Conservation (phyloP, 805 yeast species). For the Candida piceae region DNA sequence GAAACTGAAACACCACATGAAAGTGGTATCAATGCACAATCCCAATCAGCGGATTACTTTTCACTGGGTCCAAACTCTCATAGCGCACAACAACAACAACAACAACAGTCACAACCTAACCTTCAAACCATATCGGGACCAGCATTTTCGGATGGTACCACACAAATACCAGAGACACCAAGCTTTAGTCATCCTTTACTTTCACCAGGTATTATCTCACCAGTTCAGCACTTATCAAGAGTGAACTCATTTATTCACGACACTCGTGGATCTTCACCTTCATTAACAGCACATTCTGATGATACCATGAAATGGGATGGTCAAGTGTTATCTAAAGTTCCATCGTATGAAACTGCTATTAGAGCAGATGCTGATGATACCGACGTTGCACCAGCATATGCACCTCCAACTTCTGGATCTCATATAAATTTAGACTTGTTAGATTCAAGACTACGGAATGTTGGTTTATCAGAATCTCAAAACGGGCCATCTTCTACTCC, state of each 20-base stretch:
- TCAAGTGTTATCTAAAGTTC: slow-evolving; percentile 52
- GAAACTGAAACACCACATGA: background rate
- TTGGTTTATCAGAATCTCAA: slow-evolving; percentile 10
- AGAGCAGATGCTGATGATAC: slow-evolving; percentile 42
- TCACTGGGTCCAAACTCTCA: background rate
- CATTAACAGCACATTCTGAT: slow-evolving; percentile 8
- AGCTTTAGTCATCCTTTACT: slow-evolving; percentile 2
- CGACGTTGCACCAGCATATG: slow-evolving; percentile 70
- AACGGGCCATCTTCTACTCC: slow-evolving; percentile 3
- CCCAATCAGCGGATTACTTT: too few species aligned
- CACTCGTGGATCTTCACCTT: slow-evolving; percentile 2
- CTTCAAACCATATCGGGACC: slow-evolving; percentile 18
- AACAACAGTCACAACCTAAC: background rate
- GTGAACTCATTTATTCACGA: slow-evolving; percentile 42
- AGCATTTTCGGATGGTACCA: slow-evolving; percentile 15
- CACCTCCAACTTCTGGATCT: slow-evolving; percentile 44
- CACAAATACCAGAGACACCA: slow-evolving; percentile 11
- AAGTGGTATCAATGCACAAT: background rate
- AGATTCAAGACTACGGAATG: slow-evolving; percentile 26
- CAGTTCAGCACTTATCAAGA: slow-evolving; percentile 57
- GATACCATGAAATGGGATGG: slow-evolving; percentile 14
- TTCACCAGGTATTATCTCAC: slow-evolving; percentile 42
- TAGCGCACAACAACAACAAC: slow-evolving; percentile 1
- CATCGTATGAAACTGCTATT: slow-evolving; percentile 79
- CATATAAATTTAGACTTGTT: slow-evolving; percentile 27